Percentiles rank a stretch among this genome's conserved stretches.
Evolutionary conservation across 2,329 filamentous ascomycete species (phyloP).

Genomic region (Pseudocercospora cruenta): DNA sequence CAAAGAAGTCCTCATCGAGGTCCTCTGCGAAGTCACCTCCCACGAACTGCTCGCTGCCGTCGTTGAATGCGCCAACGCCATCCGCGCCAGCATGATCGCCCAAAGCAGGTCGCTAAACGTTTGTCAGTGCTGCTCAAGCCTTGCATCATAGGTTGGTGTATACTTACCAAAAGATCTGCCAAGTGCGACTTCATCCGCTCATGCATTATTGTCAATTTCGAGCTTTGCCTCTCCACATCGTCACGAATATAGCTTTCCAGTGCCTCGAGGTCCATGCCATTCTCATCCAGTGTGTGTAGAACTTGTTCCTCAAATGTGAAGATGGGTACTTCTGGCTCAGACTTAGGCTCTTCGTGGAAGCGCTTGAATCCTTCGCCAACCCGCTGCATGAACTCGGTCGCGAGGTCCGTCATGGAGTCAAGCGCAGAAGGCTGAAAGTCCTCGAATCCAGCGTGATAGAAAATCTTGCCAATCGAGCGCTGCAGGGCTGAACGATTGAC

Average conservation of each 20-base stretch:
- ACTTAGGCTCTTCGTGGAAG: conserved; percentile 81
- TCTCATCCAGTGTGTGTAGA: conserved; percentile 81
- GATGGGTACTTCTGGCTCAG: conserved; percentile 52
- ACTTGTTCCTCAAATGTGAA: conserved; percentile 85
- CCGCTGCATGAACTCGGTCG: conserved; percentile 86
- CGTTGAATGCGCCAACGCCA: conserved; percentile 88
- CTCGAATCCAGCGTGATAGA: conserved; percentile 95
- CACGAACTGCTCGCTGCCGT: conserved; percentile 95
- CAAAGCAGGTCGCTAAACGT: conserved; percentile 71
- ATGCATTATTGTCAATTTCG: conserved; percentile 80
- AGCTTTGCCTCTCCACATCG: conserved; percentile 82
- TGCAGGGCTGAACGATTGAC: conserved; percentile 83
- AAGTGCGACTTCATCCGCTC: conserved; percentile 94
- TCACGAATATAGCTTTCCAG: conserved; percentile 89
- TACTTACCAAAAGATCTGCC: conserved; percentile 73
- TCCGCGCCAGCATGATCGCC: conserved; percentile 74
- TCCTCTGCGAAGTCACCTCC: conserved; percentile 97
- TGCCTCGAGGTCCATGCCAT: conserved; percentile 77
- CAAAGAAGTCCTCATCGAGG: conserved; percentile 97
- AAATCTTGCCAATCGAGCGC: conserved; percentile 88
- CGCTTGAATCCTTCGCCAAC: conserved; percentile 76
- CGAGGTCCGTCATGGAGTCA: conserved; percentile 86
- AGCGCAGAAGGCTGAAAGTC: conserved; percentile 94
- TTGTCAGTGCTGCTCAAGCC: conserved; percentile 31
- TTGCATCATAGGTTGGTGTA: not conserved